phyloP scores from a whole-genome alignment of 441 rosid species.

The Francoa sonchifolia region DNA sequence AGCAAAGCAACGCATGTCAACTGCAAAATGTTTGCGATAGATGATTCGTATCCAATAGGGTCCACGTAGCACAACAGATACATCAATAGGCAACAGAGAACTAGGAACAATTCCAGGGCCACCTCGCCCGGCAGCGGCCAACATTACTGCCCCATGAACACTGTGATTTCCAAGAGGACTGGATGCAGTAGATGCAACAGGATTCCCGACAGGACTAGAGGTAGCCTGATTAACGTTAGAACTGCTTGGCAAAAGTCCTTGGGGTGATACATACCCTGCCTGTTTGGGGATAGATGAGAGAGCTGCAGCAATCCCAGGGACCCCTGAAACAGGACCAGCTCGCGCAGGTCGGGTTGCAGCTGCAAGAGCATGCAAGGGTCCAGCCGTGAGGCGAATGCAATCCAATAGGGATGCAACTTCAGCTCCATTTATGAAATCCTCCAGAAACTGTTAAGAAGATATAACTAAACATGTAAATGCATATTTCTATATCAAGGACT shows the following conservation, averaged over 20 bases:
- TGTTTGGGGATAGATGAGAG: conserved; percentile 50
- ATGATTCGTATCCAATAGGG: conserved; percentile 96
- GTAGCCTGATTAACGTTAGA: conserved; percentile 26
- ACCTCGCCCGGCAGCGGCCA: conserved; percentile 71
- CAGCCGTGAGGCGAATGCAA: conserved; percentile 27
- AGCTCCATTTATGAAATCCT: conserved; percentile 21
- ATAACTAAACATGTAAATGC: neutral
- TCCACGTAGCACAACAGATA: conserved; percentile 94
- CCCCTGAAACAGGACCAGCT: conserved; percentile 65
- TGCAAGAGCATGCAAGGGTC: conserved; percentile 90
- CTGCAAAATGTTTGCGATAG: conserved; percentile 91
- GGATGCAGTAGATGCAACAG: conserved; percentile 31
- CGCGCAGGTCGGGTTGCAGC: conserved; percentile 98
- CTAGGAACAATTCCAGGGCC: conserved; percentile 98
- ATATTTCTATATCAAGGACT: neutral
- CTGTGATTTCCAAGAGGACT: conserved; percentile 47
- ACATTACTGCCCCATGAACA: conserved; percentile 62
- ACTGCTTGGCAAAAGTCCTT: conserved; percentile 33
- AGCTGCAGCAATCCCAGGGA: conserved; percentile 36
- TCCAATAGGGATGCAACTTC: conserved; percentile 22
- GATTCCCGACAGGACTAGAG: conserved; percentile 30
- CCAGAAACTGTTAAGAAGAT: conserved; percentile 11
- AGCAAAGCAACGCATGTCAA: conserved; percentile 98
- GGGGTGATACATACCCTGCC: conserved; percentile 44
- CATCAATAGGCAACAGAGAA: conserved; percentile 93